Conservation (phyloP, 148 eudicot genomes). For the Chenopodium quinoa region DNA sequence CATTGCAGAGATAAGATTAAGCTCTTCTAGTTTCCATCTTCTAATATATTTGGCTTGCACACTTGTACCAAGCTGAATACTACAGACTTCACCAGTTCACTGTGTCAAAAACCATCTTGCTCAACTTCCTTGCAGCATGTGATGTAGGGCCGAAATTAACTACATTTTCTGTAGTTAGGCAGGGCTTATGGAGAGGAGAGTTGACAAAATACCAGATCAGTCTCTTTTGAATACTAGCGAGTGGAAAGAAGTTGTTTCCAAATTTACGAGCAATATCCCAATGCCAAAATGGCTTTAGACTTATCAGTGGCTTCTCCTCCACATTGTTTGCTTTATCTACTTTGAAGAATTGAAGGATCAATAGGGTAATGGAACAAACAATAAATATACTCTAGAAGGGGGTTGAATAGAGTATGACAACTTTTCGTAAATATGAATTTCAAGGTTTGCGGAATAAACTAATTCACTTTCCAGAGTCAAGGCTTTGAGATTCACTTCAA, state of each 20-base stretch:
- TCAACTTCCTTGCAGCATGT: background rate
- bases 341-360: no score
- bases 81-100: background rate
- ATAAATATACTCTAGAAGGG: no score
- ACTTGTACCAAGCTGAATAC: background rate
- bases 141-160: conserved; percentile 12
- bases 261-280: conserved; percentile 68
- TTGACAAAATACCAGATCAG: conserved; percentile 66
- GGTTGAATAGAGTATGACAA: no score
- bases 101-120: background rate
- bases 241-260: conserved; percentile 77
- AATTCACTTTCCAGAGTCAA: no score
- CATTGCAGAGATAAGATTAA: background rate
- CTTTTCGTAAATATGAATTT: no score
- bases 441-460: no score
- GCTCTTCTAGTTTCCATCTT: background rate
- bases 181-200: conserved; percentile 64
- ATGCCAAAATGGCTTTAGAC: conserved; percentile 64
- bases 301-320: conserved; percentile 59
- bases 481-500: no score
- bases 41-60: background rate
- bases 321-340: no score
- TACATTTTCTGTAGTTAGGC: conserved; percentile 50
- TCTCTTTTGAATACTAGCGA: conserved; percentile 71
- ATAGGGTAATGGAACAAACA: no score